Percentiles rank a stretch among this genome's conserved stretches.
Evolutionary conservation across 495 filamentous ascomycete genomes (phyloP).

Genomic region (Mytilinidion resinicola): DNA sequence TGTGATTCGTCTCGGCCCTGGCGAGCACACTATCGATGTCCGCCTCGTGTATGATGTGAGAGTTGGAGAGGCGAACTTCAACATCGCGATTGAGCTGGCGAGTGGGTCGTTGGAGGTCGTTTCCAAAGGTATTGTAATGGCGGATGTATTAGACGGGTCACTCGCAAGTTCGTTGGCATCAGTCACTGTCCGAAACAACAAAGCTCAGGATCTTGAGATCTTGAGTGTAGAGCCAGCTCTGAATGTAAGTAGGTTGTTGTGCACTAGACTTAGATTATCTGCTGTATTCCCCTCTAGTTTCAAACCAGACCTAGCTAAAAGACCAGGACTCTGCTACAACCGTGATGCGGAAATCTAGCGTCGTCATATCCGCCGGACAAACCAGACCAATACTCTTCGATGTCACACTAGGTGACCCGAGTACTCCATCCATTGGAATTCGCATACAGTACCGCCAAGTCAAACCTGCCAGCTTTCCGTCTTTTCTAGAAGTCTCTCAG

Average conservation of each 20-base stretch:
- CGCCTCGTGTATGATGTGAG: constrained; percentile 51
- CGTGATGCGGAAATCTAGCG: neutral
- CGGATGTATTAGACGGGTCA: constrained; percentile 44
- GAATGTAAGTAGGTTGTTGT: constrained; percentile 34
- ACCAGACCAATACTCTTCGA: constrained; percentile 27
- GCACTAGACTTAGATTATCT: neutral
- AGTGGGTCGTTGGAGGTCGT: constrained; percentile 22
- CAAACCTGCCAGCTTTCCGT: neutral
- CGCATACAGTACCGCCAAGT: constrained; percentile 6
- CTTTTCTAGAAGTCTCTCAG: constrained; percentile 12
- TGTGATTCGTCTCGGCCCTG: constrained; percentile 45
- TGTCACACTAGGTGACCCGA: constrained; percentile 11
- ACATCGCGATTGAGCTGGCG: constrained; percentile 32
- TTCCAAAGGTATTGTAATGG: constrained; percentile 38
- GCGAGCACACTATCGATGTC: constrained; percentile 46
- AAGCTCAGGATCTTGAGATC: constrained; percentile 35
- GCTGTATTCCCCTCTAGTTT: neutral
- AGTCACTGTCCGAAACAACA: constrained; percentile 45
- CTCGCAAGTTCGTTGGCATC: constrained; percentile 45
- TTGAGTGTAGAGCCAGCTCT: constrained; percentile 23
- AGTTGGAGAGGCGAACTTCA: constrained; percentile 39
- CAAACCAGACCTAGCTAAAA: neutral
- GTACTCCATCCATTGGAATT: constrained; percentile 20
- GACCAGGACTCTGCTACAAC: constrained; percentile 2
- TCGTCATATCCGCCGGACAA: constrained; percentile 24